Evolutionary conservation across 2,329 filamentous ascomycete species (phyloP).

Genomic region (Pestalotiopsis sp.): DNA sequence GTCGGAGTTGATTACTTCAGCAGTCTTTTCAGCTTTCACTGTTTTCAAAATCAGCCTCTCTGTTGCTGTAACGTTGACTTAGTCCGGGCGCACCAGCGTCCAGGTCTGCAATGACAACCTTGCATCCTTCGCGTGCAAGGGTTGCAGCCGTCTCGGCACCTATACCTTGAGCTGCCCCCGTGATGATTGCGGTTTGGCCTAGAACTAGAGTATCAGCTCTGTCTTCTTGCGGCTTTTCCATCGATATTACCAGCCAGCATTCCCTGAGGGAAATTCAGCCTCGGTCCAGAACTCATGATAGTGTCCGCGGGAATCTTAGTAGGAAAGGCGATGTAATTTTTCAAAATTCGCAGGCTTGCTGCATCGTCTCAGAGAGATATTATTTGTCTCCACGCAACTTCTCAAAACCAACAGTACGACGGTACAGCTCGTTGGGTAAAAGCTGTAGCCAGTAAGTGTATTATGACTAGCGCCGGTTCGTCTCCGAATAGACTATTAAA

Average conservation of each 20-base stretch:
- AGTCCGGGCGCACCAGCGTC: background rate
- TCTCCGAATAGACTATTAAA: background rate
- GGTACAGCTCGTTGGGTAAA: background rate
- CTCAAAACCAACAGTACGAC: too few relatives aligned
- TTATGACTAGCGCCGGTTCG: background rate
- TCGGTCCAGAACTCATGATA: background rate
- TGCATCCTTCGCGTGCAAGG: background rate
- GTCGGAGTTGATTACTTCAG: background rate
- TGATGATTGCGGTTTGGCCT: conserved; percentile 1
- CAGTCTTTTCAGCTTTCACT: background rate
- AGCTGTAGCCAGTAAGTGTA: background rate
- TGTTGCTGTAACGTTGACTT: too few relatives aligned
- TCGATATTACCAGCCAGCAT: background rate
- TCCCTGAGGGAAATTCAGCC: background rate
- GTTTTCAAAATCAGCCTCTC: background rate
- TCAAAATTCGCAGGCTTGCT: background rate
- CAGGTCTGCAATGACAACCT: background rate
- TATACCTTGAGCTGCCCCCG: background rate
- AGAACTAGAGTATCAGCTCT: background rate
- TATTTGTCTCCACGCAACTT: too few relatives aligned
- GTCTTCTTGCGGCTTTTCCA: background rate
- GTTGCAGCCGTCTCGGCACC: background rate
- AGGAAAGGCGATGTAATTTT: background rate
- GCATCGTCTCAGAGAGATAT: too few relatives aligned
- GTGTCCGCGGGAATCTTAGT: background rate